Percentiles rank a stretch among this genome's conserved stretches.
phyloP scores from a whole-genome alignment of 768 basidiomycete genomes.

The Saitozyma sp. region DNA sequence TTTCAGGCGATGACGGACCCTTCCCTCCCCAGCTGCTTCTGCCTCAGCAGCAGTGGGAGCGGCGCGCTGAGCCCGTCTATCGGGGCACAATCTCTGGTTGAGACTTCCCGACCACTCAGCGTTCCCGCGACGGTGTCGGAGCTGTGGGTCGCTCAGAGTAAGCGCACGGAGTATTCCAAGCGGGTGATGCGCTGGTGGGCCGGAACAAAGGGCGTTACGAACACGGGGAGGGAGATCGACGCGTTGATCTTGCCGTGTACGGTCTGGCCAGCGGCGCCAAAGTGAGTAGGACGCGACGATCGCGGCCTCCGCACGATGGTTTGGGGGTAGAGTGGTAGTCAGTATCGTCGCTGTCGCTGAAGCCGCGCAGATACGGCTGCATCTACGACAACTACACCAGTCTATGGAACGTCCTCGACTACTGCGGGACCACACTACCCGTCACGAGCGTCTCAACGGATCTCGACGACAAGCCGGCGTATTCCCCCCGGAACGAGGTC shows the following conservation, averaged over 20 bases:
- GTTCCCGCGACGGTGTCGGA: conserved; percentile 21
- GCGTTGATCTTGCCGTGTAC: conserved; percentile 24
- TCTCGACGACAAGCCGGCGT: conserved; percentile 54
- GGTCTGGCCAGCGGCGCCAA: too few relatives aligned
- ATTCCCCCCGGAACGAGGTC: conserved; percentile 53
- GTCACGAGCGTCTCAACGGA: conserved; percentile 59
- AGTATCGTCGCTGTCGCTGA: conserved; percentile 56
- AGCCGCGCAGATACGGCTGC: conserved; percentile 63
- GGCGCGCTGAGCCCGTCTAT: too few relatives aligned
- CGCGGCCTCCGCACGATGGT: too few relatives aligned
- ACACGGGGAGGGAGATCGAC: conserved; percentile 35
- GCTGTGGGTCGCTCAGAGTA: conserved; percentile 28
- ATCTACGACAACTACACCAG: conserved; percentile 64
- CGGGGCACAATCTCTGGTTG: background rate
- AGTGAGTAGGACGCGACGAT: too few relatives aligned
- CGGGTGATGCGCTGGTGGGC: conserved; percentile 26
- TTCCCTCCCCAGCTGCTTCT: conserved; percentile 17
- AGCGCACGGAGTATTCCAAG: conserved; percentile 23
- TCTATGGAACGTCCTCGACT: conserved; percentile 63
- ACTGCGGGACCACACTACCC: conserved; percentile 64
- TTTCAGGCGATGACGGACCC: conserved; percentile 15
- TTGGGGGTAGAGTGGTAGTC: too few relatives aligned
- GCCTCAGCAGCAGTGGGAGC: conserved; percentile 7
- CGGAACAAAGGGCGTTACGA: conserved; percentile 17
- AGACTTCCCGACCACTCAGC: conserved; percentile 11